phyloP scores from a whole-genome alignment of 306 rosid species.

The Begonia peltatifolia region DNA sequence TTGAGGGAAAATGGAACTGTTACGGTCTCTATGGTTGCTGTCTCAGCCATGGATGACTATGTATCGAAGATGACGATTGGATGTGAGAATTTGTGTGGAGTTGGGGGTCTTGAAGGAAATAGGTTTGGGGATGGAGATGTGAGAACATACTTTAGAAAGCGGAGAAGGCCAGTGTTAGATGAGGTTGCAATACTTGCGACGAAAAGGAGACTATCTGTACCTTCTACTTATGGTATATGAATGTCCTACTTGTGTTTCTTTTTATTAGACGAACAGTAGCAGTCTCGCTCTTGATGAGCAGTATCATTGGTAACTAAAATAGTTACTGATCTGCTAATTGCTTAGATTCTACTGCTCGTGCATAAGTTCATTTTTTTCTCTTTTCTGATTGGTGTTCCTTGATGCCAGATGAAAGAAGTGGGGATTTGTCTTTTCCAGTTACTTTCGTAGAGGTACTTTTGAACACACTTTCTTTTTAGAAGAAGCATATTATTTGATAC shows the following conservation, averaged over 20 bases:
- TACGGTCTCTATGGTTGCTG: slow-evolving; percentile 5
- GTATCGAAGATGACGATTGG: slow-evolving; percentile 3
- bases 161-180: slow-evolving; percentile 4
- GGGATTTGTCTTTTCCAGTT: too few species aligned
- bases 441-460: too few species aligned
- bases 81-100: slow-evolving; percentile 1
- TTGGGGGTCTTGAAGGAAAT: slow-evolving; percentile 1
- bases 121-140: background rate
- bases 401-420: background rate
- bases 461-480: too few species aligned
- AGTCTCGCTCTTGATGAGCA: background rate
- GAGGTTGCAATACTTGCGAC: background rate
- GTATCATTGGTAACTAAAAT: slow-evolving; percentile 4
- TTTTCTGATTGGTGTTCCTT: background rate
- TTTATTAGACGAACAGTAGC: slow-evolving; percentile 2
- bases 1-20: slow-evolving; percentile 9
- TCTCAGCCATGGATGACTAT: background rate
- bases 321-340: background rate
- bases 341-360: background rate
- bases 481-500: too few species aligned
- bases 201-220: slow-evolving; percentile 10
- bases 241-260: slow-evolving; percentile 1
- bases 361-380: background rate
- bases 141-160: slow-evolving; percentile 12
- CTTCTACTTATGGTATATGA: slow-evolving; percentile 10